Evolutionary conservation across 2,329 filamentous ascomycete species (phyloP).

Genomic region (Sarocladiaceae sp.): DNA sequence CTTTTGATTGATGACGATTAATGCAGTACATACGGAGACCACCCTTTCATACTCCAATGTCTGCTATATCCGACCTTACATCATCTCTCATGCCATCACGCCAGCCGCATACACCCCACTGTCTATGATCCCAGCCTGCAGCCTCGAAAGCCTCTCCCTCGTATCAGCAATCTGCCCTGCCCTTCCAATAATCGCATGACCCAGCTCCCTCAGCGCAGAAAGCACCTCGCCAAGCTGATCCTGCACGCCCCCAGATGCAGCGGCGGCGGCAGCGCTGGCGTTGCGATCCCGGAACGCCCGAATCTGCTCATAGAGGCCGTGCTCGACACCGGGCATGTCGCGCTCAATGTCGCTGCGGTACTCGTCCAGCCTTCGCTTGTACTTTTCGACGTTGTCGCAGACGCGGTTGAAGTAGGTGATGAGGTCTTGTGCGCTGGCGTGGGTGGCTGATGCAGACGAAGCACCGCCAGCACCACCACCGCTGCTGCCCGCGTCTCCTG

Average conservation of each 20-base stretch:
- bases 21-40: no score
- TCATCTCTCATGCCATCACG: conserved; percentile 25
- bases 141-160: conserved; percentile 32
- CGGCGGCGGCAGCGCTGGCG: conserved; percentile 9
- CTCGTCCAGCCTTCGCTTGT: conserved; percentile 36
- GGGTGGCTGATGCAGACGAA: conserved; percentile 27
- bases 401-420: conserved; percentile 40
- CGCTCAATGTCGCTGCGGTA: conserved; percentile 40
- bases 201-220: conserved; percentile 31
- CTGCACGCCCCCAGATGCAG: conserved; percentile 21
- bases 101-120: conserved; percentile 28
- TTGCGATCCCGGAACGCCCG: conserved; percentile 27
- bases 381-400: conserved; percentile 36
- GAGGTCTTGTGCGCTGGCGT: conserved; percentile 34
- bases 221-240: conserved; percentile 33
- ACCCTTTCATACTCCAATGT: no score
- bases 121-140: conserved; percentile 35
- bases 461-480: conserved; percentile 11
- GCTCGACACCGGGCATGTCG: conserved; percentile 41
- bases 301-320: conserved; percentile 39
- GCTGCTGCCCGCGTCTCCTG: background rate
- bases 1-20: no score
- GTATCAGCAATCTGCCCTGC: conserved; percentile 37
- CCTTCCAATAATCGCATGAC: conserved; percentile 33
- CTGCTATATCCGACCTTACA: no score